Conservation (phyloP, 306 rosid species). For the Lithocarpus polystachyus region DNA sequence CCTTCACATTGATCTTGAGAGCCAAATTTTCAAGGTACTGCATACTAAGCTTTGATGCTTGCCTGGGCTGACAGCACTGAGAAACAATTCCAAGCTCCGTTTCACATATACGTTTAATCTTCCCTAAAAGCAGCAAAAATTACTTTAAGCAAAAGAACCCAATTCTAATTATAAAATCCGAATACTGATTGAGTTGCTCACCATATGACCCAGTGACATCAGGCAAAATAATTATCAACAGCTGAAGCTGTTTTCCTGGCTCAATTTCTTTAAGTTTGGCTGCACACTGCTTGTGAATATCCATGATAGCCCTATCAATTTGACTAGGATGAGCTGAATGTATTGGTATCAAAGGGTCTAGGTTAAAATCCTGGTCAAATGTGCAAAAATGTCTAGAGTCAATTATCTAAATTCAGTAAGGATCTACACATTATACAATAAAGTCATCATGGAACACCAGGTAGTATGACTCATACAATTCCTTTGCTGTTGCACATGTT, state of each 20-base stretch:
- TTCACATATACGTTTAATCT: constrained; percentile 70
- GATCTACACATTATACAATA: background rate
- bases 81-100: constrained; percentile 81
- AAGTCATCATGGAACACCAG: background rate
- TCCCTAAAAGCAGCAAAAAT: constrained; percentile 33
- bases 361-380: constrained; percentile 34
- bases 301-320: constrained; percentile 37
- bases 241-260: constrained; percentile 30
- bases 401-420: background rate
- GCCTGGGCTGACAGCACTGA: constrained; percentile 64
- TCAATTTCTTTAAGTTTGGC: background rate
- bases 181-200: constrained; percentile 19
- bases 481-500: constrained; percentile 64
- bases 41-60: constrained; percentile 17
- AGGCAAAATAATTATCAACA: constrained; percentile 70
- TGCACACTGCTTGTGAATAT: constrained; percentile 28
- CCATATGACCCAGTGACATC: constrained; percentile 61
- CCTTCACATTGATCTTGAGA: constrained; percentile 86
- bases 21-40: constrained; percentile 79
- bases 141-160: background rate
- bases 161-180: background rate
- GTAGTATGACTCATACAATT: constrained; percentile 43
- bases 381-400: background rate
- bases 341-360: constrained; percentile 36
- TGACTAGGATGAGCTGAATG: background rate